phyloP scores from a whole-genome alignment of 805 yeast species.

The Allodekkera sacchari region DNA sequence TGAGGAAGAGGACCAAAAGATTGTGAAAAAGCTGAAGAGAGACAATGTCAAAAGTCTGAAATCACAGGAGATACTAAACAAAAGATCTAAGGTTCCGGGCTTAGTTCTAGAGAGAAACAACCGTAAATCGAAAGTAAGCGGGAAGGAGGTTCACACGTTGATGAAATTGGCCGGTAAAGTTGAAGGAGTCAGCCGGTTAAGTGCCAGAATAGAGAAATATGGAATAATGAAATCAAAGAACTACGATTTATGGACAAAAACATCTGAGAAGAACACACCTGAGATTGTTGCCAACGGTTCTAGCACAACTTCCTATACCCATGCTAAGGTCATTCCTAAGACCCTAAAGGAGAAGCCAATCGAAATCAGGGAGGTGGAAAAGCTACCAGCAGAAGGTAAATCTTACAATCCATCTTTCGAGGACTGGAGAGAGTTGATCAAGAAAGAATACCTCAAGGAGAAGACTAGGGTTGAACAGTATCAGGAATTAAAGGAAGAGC shows the following conservation, averaged over 20 bases:
- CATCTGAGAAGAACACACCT: slow-evolving; percentile 27
- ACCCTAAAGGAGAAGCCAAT: slow-evolving; percentile 48
- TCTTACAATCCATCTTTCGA: slow-evolving; percentile 87
- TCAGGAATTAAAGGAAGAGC: slow-evolving; percentile 52
- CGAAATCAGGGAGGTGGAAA: slow-evolving; percentile 40
- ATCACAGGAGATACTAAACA: slow-evolving; percentile 55
- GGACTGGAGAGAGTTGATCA: slow-evolving; percentile 70
- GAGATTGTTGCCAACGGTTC: slow-evolving; percentile 23
- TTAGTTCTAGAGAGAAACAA: slow-evolving; percentile 33
- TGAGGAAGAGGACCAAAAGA: slow-evolving; percentile 48
- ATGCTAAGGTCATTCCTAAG: slow-evolving; percentile 44
- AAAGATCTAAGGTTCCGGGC: slow-evolving; percentile 72
- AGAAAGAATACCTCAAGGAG: slow-evolving; percentile 58
- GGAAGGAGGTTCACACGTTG: slow-evolving; percentile 55
- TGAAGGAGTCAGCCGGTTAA: slow-evolving; percentile 41
- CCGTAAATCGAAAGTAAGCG: slow-evolving; percentile 36
- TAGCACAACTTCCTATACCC: slow-evolving; percentile 35
- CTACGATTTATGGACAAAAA: slow-evolving; percentile 68
- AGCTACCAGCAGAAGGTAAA: slow-evolving; percentile 73
- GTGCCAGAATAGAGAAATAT: slow-evolving; percentile 51
- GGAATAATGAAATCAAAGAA: slow-evolving; percentile 47
- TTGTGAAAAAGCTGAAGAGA: slow-evolving; percentile 30
- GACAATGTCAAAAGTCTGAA: slow-evolving; percentile 30
- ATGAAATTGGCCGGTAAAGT: slow-evolving; percentile 73
- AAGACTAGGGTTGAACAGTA: slow-evolving; percentile 59